phyloP scores from a whole-genome alignment of 805 yeast genomes.

The Saccharomycopsis selenospora region DNA sequence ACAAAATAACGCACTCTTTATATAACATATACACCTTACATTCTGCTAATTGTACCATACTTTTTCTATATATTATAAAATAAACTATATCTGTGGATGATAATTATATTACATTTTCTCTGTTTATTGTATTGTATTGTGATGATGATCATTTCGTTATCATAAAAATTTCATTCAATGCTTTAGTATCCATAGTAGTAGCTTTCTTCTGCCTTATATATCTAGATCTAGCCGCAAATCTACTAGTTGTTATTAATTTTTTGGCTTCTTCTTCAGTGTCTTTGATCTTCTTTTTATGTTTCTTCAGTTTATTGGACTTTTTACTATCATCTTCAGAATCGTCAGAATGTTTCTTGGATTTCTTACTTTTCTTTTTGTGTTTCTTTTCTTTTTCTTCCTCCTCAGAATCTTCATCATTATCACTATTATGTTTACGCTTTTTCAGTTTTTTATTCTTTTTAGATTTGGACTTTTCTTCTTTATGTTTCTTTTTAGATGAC shows the following conservation, averaged over 20 bases:
- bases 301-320: slow-evolving; percentile 4
- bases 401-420: slow-evolving; percentile 28
- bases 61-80: no score
- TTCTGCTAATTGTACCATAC: no score
- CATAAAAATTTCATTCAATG: slow-evolving; percentile 91
- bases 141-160: slow-evolving; percentile 39
- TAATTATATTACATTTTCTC: background rate
- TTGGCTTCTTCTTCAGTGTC: slow-evolving; percentile 27
- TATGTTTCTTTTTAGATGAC: slow-evolving; percentile 25
- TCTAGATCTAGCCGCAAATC: slow-evolving; percentile 70
- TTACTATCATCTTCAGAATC: slow-evolving; percentile 16
- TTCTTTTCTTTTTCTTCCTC: slow-evolving; percentile 27
- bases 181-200: slow-evolving; percentile 82
- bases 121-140: background rate
- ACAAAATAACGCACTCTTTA: background rate
- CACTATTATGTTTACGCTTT: slow-evolving; percentile 27
- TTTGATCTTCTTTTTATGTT: slow-evolving; percentile 6
- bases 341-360: slow-evolving; percentile 26
- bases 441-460: slow-evolving; percentile 27
- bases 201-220: slow-evolving; percentile 89
- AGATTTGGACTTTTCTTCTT: slow-evolving; percentile 26
- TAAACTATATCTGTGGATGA: no score
- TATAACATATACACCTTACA: background rate
- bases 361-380: slow-evolving; percentile 26
- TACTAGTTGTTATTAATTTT: slow-evolving; percentile 39